Evolutionary conservation across 83 land plant species (phyloP), one percentile per base, ranked within the genome.

Genomic region (Thuja plicata): DNA sequence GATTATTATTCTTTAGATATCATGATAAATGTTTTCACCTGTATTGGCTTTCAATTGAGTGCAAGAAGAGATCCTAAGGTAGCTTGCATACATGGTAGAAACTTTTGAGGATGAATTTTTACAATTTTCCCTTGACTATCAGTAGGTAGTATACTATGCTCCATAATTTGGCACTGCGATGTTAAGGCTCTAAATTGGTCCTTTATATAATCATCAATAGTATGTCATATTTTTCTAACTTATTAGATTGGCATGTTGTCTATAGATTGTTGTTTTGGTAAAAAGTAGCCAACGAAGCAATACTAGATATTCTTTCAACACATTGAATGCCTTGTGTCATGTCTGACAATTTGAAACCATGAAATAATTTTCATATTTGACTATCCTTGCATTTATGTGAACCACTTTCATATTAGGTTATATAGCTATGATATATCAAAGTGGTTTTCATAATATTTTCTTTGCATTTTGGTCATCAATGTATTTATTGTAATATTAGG

Each of bases 281-380:
- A 38, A 89, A 94, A 87, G 93, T 92, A 40, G 96, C 99, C 21
- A 98, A 97, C 88, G 95, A 94, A 50, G 99, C 99, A 2, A 97
- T 99, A 0, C 86, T 87, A 8, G 99, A 97, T 87, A 97, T 98
- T 91, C 95, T 97, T 38, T 89, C 93, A 70, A 98, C 97, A 8
- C 99, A 98, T 87, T 95, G 99, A 82, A 97, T 98, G 94, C 99
- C 99, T 48, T 98, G 99, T 27, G 97, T 97, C 21, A 92, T 96
- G 93, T 98, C 99, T 15, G 97, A 95, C 79, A 99, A 98, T 91
- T 90, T 98, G 87, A 98, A 93, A 91, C 83, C 90, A n/a, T n/a
- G n/a, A n/a, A n/a, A n/a, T n/a, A 37, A 93, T 89, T 81, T 81
- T 13, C 12, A 1, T 30, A 21, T 30, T 27, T 81, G 52, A 41